Evolutionary conservation across 202 grass and related monocot species (phyloP), one percentile per base, ranked within the genome.

Genomic region (Setaria viridis): DNA sequence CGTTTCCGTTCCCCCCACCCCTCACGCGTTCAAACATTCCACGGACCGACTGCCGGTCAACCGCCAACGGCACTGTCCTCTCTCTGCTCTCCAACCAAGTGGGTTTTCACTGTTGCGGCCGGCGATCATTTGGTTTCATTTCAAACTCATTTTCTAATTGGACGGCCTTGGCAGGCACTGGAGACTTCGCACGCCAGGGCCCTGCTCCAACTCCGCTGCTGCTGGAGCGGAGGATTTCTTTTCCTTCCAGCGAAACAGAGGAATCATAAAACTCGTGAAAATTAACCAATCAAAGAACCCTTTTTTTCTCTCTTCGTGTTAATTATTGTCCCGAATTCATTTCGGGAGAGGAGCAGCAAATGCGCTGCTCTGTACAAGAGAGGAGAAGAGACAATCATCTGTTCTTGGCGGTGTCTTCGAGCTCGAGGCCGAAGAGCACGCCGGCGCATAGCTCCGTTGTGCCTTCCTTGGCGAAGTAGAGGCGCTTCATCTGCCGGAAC

Each of bases 391-490:
- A 7, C 2, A 50, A 50, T 50, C 12, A 49, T 49, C 47, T 47
- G 9, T 4, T 4, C 12, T 14, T 29, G 25, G 25, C 7, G 51
- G 25, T 19, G 4, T 76, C 68, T 3, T 49, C 9, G 37, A 69
- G 80, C 84, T 95, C 93, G 11, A 99, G 83, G 1, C 93, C 88
- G 34, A 75, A 85, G 64, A 99, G 68, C 10, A 96, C 90, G 3
- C 93, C 97, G 5, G 88, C 88, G 35, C 83, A 90, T 0, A 25
- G 30, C 15, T 42, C 43, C 66, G 12, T 2, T 76, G 68, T 58
- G 14, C 80, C 73, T 12, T 77, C 62, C 51, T 76, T 72, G 21
- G 55, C 32, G 67, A 99, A 99, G 87, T 88, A 96, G 20, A 90
- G 35, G 21, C 91, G 43, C 34, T 72, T 89, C 77, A 99, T 72